Conservation (phyloP, 1,284 basidiomycete genomes). For the Lentinula novae-zelandiae region DNA sequence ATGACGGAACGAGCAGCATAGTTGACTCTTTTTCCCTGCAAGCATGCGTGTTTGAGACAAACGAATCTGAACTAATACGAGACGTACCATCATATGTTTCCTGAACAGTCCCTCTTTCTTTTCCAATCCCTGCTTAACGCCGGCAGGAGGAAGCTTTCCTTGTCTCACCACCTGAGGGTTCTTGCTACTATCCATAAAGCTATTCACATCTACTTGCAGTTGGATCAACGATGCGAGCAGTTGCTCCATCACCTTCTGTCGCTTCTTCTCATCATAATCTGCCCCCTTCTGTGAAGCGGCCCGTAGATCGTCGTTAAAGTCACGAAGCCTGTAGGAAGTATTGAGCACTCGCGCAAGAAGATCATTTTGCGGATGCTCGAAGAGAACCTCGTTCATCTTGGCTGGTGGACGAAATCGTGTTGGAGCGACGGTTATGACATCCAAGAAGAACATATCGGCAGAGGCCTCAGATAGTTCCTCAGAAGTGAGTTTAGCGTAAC, state of each 20-base stretch:
- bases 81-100: constrained; percentile 96
- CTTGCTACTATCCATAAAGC: constrained; percentile 96
- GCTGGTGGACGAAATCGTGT: constrained; percentile 95
- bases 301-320: constrained; percentile 70
- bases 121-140: constrained; percentile 96
- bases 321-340: constrained; percentile 79
- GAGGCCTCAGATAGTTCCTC: constrained; percentile 64
- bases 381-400: constrained; percentile 88
- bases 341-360: constrained; percentile 84
- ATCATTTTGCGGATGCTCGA: constrained; percentile 97
- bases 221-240: constrained; percentile 85
- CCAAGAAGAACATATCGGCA: constrained; percentile 97
- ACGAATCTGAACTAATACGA: constrained; percentile 3
- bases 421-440: constrained; percentile 88
- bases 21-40: constrained; percentile 97
- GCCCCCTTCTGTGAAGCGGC: constrained; percentile 59
- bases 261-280: constrained; percentile 51
- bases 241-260: constrained; percentile 59
- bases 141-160: constrained; percentile 90
- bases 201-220: constrained; percentile 94
- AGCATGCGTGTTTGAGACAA: constrained; percentile 9
- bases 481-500: constrained; percentile 60
- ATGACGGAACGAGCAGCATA: constrained; percentile 99
- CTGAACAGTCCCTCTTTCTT: constrained; percentile 99
- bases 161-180: constrained; percentile 85